Percentiles rank a stretch among this genome's conserved stretches.
phyloP scores from a whole-genome alignment of 2,329 filamentous ascomycete species.

The Trichophyton mentagrophytes region DNA sequence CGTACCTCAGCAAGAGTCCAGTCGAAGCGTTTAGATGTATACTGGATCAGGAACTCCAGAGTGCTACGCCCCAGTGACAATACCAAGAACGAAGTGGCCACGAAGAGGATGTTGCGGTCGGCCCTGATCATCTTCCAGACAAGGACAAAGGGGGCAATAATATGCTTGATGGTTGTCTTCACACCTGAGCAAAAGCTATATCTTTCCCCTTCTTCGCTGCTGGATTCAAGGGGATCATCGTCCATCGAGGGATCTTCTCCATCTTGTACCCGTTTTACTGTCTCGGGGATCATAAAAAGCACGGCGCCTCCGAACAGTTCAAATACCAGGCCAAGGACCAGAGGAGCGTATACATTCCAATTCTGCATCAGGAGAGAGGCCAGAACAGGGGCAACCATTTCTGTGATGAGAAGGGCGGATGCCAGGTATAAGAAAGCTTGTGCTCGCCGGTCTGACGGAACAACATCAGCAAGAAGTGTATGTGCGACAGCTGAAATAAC shows the following conservation, averaged over 20 bases:
- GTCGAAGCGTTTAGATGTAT: conserved; percentile 3
- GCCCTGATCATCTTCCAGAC: neutral
- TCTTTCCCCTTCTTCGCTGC: neutral
- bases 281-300: neutral
- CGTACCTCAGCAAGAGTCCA: conserved; percentile 5
- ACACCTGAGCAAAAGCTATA: neutral
- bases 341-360: conserved; percentile 1
- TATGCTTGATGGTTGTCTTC: neutral
- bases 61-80: neutral
- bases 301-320: neutral
- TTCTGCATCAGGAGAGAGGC: neutral
- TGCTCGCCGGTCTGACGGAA: neutral
- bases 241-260: neutral
- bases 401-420: neutral
- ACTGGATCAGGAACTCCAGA: conserved; percentile 5
- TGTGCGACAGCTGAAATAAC: neutral
- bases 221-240: neutral
- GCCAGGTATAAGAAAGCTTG: conserved; percentile 4
- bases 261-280: neutral
- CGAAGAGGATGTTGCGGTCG: neutral
- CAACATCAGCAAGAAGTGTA: conserved; percentile 2
- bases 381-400: neutral
- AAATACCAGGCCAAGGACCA: neutral
- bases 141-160: neutral
- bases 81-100: neutral